Conservation (phyloP, 2,329 filamentous ascomycete genomes). For the Botrytis pseudocinerea region DNA sequence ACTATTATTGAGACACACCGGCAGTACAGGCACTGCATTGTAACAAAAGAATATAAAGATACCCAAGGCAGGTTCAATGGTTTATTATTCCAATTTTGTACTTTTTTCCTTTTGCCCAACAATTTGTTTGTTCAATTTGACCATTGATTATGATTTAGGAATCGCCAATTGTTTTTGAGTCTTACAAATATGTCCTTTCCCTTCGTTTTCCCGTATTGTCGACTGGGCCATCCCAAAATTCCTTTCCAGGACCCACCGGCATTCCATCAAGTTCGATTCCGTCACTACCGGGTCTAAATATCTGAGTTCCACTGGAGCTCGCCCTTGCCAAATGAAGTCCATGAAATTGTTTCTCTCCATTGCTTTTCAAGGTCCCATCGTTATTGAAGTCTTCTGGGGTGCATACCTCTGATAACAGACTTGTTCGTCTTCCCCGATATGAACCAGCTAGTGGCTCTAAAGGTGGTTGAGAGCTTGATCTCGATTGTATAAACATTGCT, state of each 20-base stretch:
- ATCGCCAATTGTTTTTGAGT: not conserved
- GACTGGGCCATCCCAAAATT: constrained; percentile 30
- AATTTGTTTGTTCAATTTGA: not conserved
- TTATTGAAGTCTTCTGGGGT: constrained; percentile 16
- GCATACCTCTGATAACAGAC: constrained; percentile 24
- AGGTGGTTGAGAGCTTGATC: constrained; percentile 1
- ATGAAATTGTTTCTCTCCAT: not conserved
- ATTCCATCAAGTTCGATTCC: constrained; percentile 38
- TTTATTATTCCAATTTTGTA: constrained; percentile 27
- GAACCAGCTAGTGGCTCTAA: constrained; percentile 4
- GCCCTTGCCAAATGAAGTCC: constrained; percentile 29
- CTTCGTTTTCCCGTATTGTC: constrained; percentile 27
- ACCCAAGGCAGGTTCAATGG: constrained; percentile 27
- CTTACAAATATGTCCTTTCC: constrained; percentile 36
- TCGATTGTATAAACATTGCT: constrained; percentile 19
- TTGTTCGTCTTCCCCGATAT: constrained; percentile 5
- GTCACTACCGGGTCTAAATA: constrained; percentile 36
- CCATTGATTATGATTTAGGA: constrained; percentile 7
- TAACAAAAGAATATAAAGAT: constrained; percentile 31
- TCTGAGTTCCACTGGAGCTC: constrained; percentile 38
- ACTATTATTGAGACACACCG: constrained; percentile 9
- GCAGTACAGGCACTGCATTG: constrained; percentile 23
- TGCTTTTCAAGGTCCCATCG: constrained; percentile 1
- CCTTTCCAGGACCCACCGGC: constrained; percentile 33
- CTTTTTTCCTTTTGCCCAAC: not conserved